A percentile compares a stretch with the other conserved stretches of the same genome.
Conservation (phyloP, 2,329 filamentous ascomycete species). For the Escovopsis sp. region DNA sequence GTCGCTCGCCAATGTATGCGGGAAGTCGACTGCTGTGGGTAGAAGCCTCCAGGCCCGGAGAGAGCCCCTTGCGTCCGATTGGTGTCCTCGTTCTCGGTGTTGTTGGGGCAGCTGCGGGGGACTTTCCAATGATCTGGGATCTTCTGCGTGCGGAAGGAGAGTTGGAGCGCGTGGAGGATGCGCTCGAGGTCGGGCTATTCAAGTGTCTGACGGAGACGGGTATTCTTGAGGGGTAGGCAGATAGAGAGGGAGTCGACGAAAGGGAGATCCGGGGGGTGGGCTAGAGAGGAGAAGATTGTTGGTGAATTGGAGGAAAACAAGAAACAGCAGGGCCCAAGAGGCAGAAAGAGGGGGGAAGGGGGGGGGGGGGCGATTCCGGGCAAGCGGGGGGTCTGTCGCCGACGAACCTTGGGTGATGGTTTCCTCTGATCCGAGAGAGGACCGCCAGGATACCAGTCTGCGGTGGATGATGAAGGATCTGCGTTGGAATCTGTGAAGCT, state of each 20-base stretch:
- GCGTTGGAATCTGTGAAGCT: conserved; percentile 40
- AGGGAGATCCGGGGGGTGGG: conserved; percentile 7
- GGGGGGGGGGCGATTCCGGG: too few relatives aligned
- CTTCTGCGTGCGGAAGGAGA: conserved; percentile 36
- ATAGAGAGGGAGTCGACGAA: conserved; percentile 10
- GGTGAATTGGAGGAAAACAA: too few relatives aligned
- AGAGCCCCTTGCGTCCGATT: conserved; percentile 23
- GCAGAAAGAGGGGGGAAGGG: too few relatives aligned
- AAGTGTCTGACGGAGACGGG: conserved; percentile 31
- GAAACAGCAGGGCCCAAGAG: conserved; percentile 8
- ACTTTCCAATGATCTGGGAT: conserved; percentile 22
- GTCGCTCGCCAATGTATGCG: conserved; percentile 57
- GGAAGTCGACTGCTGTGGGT: conserved; percentile 47
- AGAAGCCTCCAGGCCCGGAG: conserved; percentile 26
- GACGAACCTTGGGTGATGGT: conserved; percentile 18
- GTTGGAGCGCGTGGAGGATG: conserved; percentile 38
- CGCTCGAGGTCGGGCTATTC: conserved; percentile 31
- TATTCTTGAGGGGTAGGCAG: conserved; percentile 25
- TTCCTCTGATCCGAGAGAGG: conserved; percentile 13
- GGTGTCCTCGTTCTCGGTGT: conserved; percentile 25
- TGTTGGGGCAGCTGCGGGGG: conserved; percentile 21
- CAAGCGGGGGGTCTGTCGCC: too few relatives aligned
- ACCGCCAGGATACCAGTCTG: conserved; percentile 38
- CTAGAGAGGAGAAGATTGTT: background rate
- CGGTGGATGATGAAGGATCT: conserved; percentile 49